Evolutionary conservation across 768 basidiomycete genomes (phyloP), one percentile per base, ranked within the genome.

Genomic region (Paxillus rubicundulus): DNA sequence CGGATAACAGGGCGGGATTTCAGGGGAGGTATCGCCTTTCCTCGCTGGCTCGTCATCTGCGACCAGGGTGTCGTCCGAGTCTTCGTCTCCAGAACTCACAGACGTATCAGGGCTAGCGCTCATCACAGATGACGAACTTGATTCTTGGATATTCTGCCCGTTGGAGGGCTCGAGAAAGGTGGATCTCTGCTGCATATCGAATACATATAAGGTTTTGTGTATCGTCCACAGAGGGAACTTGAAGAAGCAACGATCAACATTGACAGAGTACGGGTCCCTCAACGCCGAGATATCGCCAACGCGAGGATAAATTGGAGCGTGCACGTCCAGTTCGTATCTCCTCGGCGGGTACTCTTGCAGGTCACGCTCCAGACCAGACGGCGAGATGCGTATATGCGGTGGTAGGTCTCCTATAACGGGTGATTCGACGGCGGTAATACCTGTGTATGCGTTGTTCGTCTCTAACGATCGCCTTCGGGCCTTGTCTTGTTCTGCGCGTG

Each of bases 201-300:
- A 77, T 66, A 83, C 74, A 73, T 81, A 87, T n/a, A 87, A 58
- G 37, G 75, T 77, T 72, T 87, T 87, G 40, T 74, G 69, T 61
- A 87, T 81, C 17, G 86, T 87, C 81, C 85, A 86, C 43, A 82
- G 63, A 4, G 82, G 79, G 59, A 82, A 72, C 32, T 66, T 71
- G 53, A 76, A 76, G 58, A 87, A 85, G 56, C 71, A 80, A 10
- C 79, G 79, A 63, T 88, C 86, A 45, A 84, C 73, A 46, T 80
- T 71, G 53, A 70, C 74, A 45, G 75, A 75, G 60, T 79, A 81
- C 2, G 81, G 78, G 59, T 87, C 84, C 24, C 79, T 77, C 36
- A 87, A 66, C 2, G 82, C 74, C 1, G 73, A 64, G 21, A 88
- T 67, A 56, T 87, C 86, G 5, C 86, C 86, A 10, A 78, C 75